These are phyloP conservation scores for Phalaenopsis aphrodite DNA, from an alignment of 106 monocot genomes.

Conservation along the genomic window DNA sequence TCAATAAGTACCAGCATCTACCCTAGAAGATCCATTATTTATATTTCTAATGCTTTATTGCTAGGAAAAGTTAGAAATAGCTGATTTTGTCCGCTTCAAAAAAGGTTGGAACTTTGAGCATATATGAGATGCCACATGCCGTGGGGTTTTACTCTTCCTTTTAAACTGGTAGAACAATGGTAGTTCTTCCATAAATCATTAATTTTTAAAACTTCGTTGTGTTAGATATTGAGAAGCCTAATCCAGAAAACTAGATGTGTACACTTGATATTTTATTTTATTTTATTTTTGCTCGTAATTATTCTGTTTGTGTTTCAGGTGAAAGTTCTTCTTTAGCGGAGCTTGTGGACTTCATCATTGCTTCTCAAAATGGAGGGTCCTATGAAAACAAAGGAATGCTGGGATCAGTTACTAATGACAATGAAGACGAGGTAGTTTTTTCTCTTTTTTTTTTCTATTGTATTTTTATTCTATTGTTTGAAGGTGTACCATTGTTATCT, in stretches of 20 bases:
- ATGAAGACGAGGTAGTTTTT: slow-evolving; percentile 24
- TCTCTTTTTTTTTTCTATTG: neutral
- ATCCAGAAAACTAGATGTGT: neutral
- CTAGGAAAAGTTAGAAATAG: neutral
- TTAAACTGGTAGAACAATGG: neutral
- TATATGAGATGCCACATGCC: too few relatives aligned
- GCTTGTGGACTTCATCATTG: slow-evolving; percentile 52
- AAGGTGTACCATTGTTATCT: neutral
- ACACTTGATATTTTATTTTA: neutral
- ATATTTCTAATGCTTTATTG: neutral
- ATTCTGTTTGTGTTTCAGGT: slow-evolving; percentile 29
- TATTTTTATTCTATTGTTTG: neutral
- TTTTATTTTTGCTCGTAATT: neutral
- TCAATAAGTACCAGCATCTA: neutral
- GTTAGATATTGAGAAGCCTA: neutral
- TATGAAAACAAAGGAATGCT: slow-evolving; percentile 15
- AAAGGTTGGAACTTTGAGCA: neutral
- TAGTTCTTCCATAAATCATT: neutral
- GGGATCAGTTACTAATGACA: slow-evolving; percentile 6
- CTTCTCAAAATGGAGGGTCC: slow-evolving; percentile 21
- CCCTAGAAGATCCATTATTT: neutral
- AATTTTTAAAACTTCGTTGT: neutral
- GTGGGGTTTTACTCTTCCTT: neutral
- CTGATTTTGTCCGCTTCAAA: neutral
- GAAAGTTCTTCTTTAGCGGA: slow-evolving; percentile 32